These are phyloP conservation scores for Kodamaea plutei DNA, from an alignment of 1,139 yeast genomes.

Conservation along the genomic window DNA sequence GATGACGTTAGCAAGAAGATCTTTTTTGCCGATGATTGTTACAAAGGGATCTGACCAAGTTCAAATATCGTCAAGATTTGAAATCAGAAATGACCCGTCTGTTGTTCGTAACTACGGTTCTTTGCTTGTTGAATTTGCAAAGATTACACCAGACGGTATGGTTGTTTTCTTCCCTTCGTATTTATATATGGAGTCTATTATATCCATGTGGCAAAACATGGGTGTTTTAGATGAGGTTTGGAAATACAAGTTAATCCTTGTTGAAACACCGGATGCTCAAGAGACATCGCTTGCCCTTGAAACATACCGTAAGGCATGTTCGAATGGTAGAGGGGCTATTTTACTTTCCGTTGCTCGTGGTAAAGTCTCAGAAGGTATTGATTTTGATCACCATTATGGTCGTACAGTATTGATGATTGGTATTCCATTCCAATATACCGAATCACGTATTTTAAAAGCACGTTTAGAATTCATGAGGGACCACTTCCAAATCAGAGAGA, in stretches of 20 bases:
- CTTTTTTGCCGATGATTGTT: constrained; percentile 91
- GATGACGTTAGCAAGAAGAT: constrained; percentile 89
- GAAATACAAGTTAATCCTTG: constrained; percentile 91
- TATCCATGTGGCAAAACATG: constrained; percentile 98
- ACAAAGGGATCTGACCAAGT: constrained; percentile 98
- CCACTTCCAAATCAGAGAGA: constrained; percentile 86
- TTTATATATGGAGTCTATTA: constrained; percentile 94
- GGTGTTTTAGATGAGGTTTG: constrained; percentile 97
- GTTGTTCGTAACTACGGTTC: constrained; percentile 97
- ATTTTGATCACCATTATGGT: constrained; percentile 98
- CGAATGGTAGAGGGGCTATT: constrained; percentile 97
- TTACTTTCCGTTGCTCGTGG: constrained; percentile 97
- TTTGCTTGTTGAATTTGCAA: constrained; percentile 83
- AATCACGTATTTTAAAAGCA: constrained; percentile 91
- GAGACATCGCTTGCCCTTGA: constrained; percentile 94
- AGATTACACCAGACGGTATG: constrained; percentile 96
- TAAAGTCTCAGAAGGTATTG: constrained; percentile 96
- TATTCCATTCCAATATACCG: constrained; percentile 97
- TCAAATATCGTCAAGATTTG: constrained; percentile 92
- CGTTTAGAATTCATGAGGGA: constrained; percentile 90
- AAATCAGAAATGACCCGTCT: constrained; percentile 95
- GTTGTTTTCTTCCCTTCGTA: constrained; percentile 97
- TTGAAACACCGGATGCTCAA: constrained; percentile 99
- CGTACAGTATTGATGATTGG: constrained; percentile 98
- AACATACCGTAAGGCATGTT: constrained; percentile 93